Conservation (phyloP, 257 asterid genomes). For the Solanum microdontum region DNA sequence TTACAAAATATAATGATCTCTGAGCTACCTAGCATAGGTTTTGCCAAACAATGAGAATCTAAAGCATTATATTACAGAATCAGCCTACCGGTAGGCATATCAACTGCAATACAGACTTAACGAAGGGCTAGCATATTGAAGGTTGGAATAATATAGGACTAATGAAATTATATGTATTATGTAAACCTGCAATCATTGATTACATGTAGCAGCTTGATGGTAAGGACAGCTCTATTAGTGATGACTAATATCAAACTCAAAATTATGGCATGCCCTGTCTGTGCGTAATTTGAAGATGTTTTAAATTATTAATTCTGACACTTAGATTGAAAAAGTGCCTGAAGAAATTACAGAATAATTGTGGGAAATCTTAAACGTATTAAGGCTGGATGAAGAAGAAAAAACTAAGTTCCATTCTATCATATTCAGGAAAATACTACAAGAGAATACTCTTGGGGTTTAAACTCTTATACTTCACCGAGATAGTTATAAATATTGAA, state of each 20-base stretch:
- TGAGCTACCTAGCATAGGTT: not conserved
- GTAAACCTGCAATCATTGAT: not conserved
- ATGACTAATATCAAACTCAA: not conserved
- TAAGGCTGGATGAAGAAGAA: not conserved
- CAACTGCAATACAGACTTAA: not conserved
- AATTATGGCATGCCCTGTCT: not conserved
- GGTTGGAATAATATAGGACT: not conserved
- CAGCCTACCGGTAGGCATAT: not conserved
- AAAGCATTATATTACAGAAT: not conserved
- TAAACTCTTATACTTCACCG: not conserved
- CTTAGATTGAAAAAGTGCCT: not conserved
- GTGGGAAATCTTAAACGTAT: not conserved
- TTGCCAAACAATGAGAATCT: not conserved
- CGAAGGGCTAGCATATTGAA: not conserved
- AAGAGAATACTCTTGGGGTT: not conserved
- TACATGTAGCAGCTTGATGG: not conserved
- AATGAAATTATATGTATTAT: not conserved
- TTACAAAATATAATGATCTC: not conserved
- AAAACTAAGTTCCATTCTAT: not conserved
- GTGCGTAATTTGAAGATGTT: not conserved
- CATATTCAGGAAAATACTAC: not conserved
- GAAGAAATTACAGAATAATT: not conserved
- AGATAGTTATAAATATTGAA: not conserved
- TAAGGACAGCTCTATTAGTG: not conserved
- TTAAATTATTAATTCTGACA: not conserved